Conservation (phyloP, 805 yeast genomes). For the Isabelozyma heimii region DNA sequence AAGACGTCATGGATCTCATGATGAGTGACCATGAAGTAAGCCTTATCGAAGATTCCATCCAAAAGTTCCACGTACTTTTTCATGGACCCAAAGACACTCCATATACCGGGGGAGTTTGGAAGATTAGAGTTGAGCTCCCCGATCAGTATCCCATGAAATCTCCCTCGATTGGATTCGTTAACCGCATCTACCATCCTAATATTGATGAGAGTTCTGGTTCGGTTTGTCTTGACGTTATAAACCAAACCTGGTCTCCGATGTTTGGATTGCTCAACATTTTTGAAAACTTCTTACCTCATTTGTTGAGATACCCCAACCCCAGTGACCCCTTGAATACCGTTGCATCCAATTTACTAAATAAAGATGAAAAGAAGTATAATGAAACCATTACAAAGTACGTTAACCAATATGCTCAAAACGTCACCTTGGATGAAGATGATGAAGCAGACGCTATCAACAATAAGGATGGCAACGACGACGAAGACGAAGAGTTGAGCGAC, state of each 20-base stretch:
- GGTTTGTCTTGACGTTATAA: slow-evolving; percentile 93
- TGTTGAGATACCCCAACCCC: slow-evolving; percentile 89
- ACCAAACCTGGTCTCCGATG: slow-evolving; percentile 98
- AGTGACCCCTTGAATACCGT: slow-evolving; percentile 90
- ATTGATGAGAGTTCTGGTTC: slow-evolving; percentile 89
- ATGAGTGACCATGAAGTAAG: slow-evolving; percentile 92
- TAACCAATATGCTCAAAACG: slow-evolving; percentile 51
- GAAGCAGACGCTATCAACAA: slow-evolving; percentile 21
- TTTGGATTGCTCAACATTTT: slow-evolving; percentile 88
- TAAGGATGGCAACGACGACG: slow-evolving; percentile 32
- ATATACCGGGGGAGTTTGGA: slow-evolving; percentile 88
- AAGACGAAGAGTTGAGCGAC: slow-evolving; percentile 44
- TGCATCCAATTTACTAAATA: slow-evolving; percentile 76
- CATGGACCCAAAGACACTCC: slow-evolving; percentile 82
- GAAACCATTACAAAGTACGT: slow-evolving; percentile 74
- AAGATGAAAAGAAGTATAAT: slow-evolving; percentile 64
- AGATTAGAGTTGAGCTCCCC: slow-evolving; percentile 87
- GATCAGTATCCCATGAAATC: slow-evolving; percentile 94
- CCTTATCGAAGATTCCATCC: slow-evolving; percentile 71
- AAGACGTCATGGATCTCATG: slow-evolving; percentile 94
- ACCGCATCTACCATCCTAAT: slow-evolving; percentile 92
- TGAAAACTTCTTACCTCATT: slow-evolving; percentile 90
- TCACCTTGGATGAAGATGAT: slow-evolving; percentile 40
- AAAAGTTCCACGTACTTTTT: slow-evolving; percentile 82
- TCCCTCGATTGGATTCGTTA: slow-evolving; percentile 92